phyloP scores from a whole-genome alignment of 345 rosid genomes.

The Rubroshorea leprosula region DNA sequence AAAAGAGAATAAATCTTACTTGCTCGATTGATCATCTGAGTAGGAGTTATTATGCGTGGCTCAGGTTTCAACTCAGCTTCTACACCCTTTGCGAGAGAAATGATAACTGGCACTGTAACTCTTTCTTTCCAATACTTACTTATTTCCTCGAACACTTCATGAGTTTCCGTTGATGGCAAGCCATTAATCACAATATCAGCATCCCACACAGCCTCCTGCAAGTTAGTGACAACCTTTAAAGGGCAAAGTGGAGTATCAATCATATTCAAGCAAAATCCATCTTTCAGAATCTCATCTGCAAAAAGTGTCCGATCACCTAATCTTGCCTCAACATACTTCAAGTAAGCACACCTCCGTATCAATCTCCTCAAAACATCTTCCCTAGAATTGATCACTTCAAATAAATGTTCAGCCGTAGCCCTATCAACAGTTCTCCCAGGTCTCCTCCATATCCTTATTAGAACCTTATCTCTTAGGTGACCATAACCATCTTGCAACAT shows the following conservation, averaged over 20 bases:
- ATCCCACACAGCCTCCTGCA: constrained; percentile 99
- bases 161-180: constrained; percentile 89
- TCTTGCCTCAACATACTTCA: constrained; percentile 93
- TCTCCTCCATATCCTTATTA: constrained; percentile 91
- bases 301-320: constrained; percentile 79
- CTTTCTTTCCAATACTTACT: constrained; percentile 88
- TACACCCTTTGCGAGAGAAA: constrained; percentile 86
- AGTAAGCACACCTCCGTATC: constrained; percentile 89
- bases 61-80: constrained; percentile 79
- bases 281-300: constrained; percentile 93
- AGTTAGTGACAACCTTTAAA: constrained; percentile 83
- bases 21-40: constrained; percentile 84
- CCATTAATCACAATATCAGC: constrained; percentile 95
- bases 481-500: constrained; percentile 87
- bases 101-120: constrained; percentile 60
- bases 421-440: constrained; percentile 69
- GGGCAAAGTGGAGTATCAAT: constrained; percentile 91
- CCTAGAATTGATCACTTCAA: constrained; percentile 91
- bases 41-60: constrained; percentile 88
- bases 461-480: constrained; percentile 75
- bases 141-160: constrained; percentile 79
- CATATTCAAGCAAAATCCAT: constrained; percentile 96
- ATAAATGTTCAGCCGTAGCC: constrained; percentile 81
- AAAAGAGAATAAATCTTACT: constrained; percentile 46
- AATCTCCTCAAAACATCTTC: constrained; percentile 90